Evolutionary conservation across 805 yeast species (phyloP).

Genomic region (Crinitomyces ghanaensis): DNA sequence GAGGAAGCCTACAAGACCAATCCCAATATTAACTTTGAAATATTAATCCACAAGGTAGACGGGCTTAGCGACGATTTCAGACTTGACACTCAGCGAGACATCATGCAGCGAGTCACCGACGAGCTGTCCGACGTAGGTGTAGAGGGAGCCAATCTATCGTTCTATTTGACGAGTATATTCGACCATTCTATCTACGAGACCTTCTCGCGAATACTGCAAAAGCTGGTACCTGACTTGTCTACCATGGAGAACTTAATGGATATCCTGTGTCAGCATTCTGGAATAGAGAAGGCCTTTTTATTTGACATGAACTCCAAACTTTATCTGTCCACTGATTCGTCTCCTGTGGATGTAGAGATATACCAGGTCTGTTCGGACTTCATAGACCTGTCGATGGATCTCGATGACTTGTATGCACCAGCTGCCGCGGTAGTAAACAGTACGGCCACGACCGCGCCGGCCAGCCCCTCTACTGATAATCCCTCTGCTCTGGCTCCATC

Average conservation of each 20-base stretch:
- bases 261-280: constrained; percentile 75
- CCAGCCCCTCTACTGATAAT: not conserved
- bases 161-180: constrained; percentile 85
- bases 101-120: constrained; percentile 91
- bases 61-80: constrained; percentile 91
- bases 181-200: constrained; percentile 96
- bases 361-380: constrained; percentile 97
- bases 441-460: constrained; percentile 1
- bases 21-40: constrained; percentile 81
- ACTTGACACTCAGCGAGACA: constrained; percentile 89
- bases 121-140: constrained; percentile 81
- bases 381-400: constrained; percentile 84
- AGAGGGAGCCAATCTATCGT: constrained; percentile 83
- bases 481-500: not conserved
- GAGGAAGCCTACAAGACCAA: constrained; percentile 78
- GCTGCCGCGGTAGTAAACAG: too few relatives aligned
- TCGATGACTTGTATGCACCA: constrained; percentile 37
- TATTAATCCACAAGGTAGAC: constrained; percentile 89
- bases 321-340: constrained; percentile 90
- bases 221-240: constrained; percentile 79
- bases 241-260: constrained; percentile 81
- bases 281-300: constrained; percentile 83
- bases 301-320: constrained; percentile 89
- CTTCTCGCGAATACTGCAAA: constrained; percentile 84
- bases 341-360: constrained; percentile 90